A percentile compares a stretch with the other conserved stretches of the same genome.
Evolutionary conservation across 1,139 yeast genomes (phyloP).

Genomic region (Suhomyces bolitotheri): DNA sequence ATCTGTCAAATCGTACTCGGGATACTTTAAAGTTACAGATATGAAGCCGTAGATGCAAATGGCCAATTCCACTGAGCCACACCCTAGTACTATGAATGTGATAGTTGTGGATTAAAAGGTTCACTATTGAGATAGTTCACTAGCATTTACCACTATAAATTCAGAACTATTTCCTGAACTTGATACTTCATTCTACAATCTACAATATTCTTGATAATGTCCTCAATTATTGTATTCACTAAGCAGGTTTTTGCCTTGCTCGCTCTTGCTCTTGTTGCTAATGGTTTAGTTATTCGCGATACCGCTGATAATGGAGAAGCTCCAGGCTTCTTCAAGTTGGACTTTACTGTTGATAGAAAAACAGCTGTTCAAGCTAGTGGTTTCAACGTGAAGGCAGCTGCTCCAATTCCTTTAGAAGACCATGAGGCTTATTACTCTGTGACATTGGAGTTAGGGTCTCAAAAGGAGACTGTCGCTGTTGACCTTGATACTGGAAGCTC

Average conservation of each 20-base stretch:
- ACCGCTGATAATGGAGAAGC: conserved; percentile 1
- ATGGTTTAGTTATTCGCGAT: conserved; percentile 11
- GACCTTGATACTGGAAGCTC: conserved; percentile 25
- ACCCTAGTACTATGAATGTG: too few species aligned
- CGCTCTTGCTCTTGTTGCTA: conserved; percentile 8
- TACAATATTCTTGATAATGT: too few species aligned
- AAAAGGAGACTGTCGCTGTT: conserved; percentile 12
- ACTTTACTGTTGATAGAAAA: conserved; percentile 11
- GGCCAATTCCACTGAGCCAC: too few species aligned
- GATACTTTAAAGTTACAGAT: too few species aligned
- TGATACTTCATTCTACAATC: too few species aligned
- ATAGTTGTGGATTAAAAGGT: too few species aligned
- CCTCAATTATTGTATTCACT: conserved; percentile 10
- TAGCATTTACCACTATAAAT: too few species aligned
- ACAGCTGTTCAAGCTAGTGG: background rate
- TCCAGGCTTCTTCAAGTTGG: conserved; percentile 15
- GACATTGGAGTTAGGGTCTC: conserved; percentile 15
- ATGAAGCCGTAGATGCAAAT: too few species aligned
- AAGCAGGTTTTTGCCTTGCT: conserved; percentile 9
- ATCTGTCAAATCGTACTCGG: too few species aligned
- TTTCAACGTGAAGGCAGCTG: conserved; percentile 1
- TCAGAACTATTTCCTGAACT: too few species aligned
- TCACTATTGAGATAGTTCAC: too few species aligned
- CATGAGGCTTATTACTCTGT: conserved; percentile 8
- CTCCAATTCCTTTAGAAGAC: conserved; percentile 3